Percentiles rank a stretch among this genome's conserved stretches.
Evolutionary conservation across 768 basidiomycete genomes (phyloP).

Genomic region (Fomitopsis pulvina): DNA sequence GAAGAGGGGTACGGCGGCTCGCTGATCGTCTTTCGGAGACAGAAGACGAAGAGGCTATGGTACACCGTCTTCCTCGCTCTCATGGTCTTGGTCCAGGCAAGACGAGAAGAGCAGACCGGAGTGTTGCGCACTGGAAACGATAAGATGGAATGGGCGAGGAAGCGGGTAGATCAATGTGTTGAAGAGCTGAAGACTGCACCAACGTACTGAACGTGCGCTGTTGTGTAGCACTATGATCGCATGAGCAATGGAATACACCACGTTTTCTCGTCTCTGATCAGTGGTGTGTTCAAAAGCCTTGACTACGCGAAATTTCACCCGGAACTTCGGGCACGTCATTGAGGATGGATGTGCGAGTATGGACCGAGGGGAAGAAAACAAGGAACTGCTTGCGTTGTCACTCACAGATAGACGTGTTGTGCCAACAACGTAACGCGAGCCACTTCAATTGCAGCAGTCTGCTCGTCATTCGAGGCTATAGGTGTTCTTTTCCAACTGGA

Average conservation of each 20-base stretch:
- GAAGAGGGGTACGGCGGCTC: conserved; percentile 57
- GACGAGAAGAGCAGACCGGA: conserved; percentile 21
- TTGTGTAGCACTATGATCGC: not conserved
- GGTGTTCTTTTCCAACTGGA: conserved; percentile 79
- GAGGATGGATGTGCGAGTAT: no score
- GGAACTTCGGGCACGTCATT: no score
- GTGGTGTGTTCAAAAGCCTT: no score
- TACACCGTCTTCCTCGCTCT: conserved; percentile 62
- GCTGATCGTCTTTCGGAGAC: conserved; percentile 52
- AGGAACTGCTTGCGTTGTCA: no score
- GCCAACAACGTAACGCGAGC: no score
- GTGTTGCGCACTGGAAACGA: conserved; percentile 34
- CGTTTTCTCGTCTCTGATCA: no score
- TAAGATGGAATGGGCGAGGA: conserved; percentile 19
- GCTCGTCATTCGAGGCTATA: conserved; percentile 54
- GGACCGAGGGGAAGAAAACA: no score
- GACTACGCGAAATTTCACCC: no score
- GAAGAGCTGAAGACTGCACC: conserved; percentile 44
- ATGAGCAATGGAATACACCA: no score
- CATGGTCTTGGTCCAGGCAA: conserved; percentile 41
- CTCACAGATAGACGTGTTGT: no score
- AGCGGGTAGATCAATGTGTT: conserved; percentile 32
- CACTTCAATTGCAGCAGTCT: not conserved
- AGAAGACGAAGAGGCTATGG: conserved; percentile 73
- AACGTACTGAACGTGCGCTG: conserved; percentile 30